Base-by-base conservation (phyloP, 2,329 filamentous ascomycete genomes). In the Periconia digitata region DNA sequence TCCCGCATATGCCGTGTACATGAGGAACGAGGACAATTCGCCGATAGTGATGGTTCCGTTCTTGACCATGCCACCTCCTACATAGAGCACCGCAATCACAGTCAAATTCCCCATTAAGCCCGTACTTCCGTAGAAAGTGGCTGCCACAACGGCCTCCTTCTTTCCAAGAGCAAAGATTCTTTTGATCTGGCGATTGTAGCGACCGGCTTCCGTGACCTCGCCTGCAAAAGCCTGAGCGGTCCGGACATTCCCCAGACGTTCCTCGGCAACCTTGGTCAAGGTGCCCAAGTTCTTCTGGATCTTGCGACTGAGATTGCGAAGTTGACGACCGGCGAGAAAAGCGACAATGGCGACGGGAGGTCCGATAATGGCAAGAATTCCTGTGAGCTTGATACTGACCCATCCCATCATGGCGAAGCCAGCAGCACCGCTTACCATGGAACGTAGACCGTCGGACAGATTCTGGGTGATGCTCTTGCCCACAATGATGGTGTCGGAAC, bases 381-480 rank as follows among this genome's bases (percentile, higher is more conserved):
- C 89, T 2, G 92, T 96, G 46, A 99, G 80, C 71, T 95, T 88
- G 46, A 95, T 81, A 68, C 90, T 96, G 51, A 96, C 89, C 79
- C 90, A 97, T n/a, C 89, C 84, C 94, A 99, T 99, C 71, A 95
- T 85, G 42, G 83, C 83, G 62, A 99, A 89, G 2, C 94, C 95
- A 50, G 92, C 92, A 24, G 83, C 85, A 58, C 94, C 94, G 58
- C 91, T 96, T 52, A 99, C 92, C 24, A 94, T 75, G 15, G 94
- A 87, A 51, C 94, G 83, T 44, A 99, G 80, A n/a, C 94, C 94
- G 72, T 99, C 94, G 6, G 92, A 97, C 42, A 99, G 77, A 67
- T 99, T 99, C 67, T 97, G 92, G 0, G 94, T 99, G 56, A 99
- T 96, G 63, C 91, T 96, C 74, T 99, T 99, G 67, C 92, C 94